These are phyloP conservation scores for Capsicum pubescens DNA, from an alignment of 257 asterid species.

Conservation along the genomic window DNA sequence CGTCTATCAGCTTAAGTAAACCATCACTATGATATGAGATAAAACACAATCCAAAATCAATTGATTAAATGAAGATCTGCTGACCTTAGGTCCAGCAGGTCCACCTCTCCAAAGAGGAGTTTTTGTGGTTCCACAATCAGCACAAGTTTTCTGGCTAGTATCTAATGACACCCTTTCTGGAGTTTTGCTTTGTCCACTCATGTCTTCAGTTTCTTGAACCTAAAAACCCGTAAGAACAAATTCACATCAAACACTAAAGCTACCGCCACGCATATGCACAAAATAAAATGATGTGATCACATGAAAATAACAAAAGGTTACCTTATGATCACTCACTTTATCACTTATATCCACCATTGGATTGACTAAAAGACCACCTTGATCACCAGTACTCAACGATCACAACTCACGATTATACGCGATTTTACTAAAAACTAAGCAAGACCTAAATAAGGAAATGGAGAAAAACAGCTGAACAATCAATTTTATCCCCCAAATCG, in stretches of 20 bases:
- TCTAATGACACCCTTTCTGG: slow-evolving; percentile 68
- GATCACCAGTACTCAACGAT: not conserved
- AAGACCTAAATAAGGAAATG: not conserved
- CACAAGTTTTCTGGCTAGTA: slow-evolving; percentile 64
- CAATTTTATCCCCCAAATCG: not conserved
- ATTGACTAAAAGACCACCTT: no score
- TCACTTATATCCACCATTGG: slow-evolving; percentile 75
- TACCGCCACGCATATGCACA: no score
- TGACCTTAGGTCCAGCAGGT: slow-evolving; percentile 98
- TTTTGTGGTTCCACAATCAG: slow-evolving; percentile 91
- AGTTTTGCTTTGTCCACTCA: slow-evolving; percentile 53
- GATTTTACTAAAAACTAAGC: not conserved
- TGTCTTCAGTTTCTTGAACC: slow-evolving; percentile 77
- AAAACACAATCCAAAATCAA: not conserved
- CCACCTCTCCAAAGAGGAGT: slow-evolving; percentile 99
- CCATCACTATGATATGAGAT: not conserved
- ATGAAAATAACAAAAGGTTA: not conserved
- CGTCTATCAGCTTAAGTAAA: not conserved
- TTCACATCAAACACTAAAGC: not conserved
- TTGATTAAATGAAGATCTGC: not conserved
- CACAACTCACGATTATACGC: no score
- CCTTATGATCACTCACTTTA: slow-evolving; percentile 67
- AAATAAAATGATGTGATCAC: not conserved
- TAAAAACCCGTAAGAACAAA: slow-evolving; percentile 17
- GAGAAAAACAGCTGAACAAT: not conserved